Evolutionary conservation across 768 basidiomycete species (phyloP).

Genomic region (Termitomyces titanicus): DNA sequence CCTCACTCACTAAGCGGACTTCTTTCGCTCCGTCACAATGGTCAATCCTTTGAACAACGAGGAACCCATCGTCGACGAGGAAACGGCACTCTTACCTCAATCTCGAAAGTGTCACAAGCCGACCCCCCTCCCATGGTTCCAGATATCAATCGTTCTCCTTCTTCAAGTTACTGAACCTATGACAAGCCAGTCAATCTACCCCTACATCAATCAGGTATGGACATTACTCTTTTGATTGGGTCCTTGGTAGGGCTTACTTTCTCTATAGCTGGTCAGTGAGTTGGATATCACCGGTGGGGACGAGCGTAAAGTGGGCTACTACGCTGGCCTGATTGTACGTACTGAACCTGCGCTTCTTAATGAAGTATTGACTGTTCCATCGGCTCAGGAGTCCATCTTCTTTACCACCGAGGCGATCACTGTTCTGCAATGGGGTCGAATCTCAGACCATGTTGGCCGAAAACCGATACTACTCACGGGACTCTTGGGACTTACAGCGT

Average conservation of each 20-base stretch:
- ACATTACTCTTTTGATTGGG: neutral
- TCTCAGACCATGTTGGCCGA: slow-evolving; percentile 70
- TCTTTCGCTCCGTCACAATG: neutral
- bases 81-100: slow-evolving; percentile 29
- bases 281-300: slow-evolving; percentile 58
- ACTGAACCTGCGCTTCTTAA: neutral
- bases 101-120: slow-evolving; percentile 13
- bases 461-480: slow-evolving; percentile 71
- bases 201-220: slow-evolving; percentile 56
- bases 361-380: neutral
- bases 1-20: neutral
- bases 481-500: slow-evolving; percentile 55
- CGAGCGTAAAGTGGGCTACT: slow-evolving; percentile 61
- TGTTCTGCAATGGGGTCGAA: slow-evolving; percentile 69
- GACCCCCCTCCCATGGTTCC: slow-evolving; percentile 49
- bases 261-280: slow-evolving; percentile 50
- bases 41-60: slow-evolving; percentile 12
- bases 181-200: slow-evolving; percentile 45
- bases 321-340: slow-evolving; percentile 46
- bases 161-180: slow-evolving; percentile 53
- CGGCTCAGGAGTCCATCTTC: slow-evolving; percentile 65
- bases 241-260: neutral
- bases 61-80: slow-evolving; percentile 24
- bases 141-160: slow-evolving; percentile 46
- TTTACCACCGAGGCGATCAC: slow-evolving; percentile 70